phyloP scores from a whole-genome alignment of 2,329 filamentous ascomycete species.

The Cylindrodendrum hubeiense region DNA sequence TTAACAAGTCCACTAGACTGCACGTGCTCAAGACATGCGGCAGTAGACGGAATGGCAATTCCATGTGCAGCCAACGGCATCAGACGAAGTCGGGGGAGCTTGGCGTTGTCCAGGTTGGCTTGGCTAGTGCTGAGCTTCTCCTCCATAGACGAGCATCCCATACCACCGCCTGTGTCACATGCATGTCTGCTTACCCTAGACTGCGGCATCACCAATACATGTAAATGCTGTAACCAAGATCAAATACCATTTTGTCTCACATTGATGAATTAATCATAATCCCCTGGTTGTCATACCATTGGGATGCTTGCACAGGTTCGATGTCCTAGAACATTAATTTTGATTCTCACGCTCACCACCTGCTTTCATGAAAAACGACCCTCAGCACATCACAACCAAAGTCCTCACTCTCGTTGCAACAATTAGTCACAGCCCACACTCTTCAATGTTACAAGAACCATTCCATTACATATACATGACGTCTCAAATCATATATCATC shows the following conservation, averaged over 20 bases:
- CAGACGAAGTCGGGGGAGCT: background rate
- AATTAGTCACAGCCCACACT: background rate
- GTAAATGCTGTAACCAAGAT: background rate
- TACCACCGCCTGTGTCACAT: background rate
- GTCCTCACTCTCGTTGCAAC: background rate
- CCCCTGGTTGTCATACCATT: background rate
- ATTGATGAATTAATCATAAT: background rate
- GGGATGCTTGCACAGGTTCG: background rate
- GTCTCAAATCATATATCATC: background rate
- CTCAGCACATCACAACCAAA: background rate
- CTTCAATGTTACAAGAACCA: background rate
- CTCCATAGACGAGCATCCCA: background rate
- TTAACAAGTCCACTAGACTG: background rate
- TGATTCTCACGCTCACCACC: background rate
- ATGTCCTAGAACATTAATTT: background rate
- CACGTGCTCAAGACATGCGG: background rate
- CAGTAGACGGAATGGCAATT: background rate
- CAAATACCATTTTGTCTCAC: too few species aligned
- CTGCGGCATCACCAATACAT: background rate
- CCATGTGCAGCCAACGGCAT: background rate
- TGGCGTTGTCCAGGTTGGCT: background rate
- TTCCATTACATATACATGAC: background rate
- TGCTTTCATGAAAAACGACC: too few species aligned
- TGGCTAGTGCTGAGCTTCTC: background rate
- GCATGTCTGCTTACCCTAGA: background rate